Base-by-base conservation (phyloP, 202 grass and related monocot genomes). In the Setaria italica region DNA sequence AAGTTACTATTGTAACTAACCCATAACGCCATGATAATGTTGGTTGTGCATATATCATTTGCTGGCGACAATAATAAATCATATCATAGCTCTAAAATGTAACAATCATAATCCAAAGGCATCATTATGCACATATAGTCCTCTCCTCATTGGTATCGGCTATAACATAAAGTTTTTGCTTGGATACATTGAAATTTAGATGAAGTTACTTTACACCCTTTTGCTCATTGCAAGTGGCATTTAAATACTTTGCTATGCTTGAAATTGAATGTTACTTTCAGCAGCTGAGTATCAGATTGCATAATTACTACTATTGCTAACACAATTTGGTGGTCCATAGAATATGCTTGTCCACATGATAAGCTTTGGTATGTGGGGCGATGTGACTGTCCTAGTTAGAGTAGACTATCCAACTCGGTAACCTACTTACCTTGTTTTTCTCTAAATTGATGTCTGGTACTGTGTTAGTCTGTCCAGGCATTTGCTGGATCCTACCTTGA, bases 141-240 rank as follows among this genome's bases (percentile, higher is more conserved):
- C 30, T 74, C 53, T 72, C 35, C 16, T 49, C 4, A 65, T 57
- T 81, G 6, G 5, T 86, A 65, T 43, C 72, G 42, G 49, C 77
- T 74, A 50, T 70, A 68, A 65, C 78, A 37, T 21, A 60, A 59
- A 35, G 9, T 74, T 29, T 20, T 86, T 89, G 19, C 67, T 89
- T 69, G 37, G 42, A 42, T 85, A 49, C 74, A 47, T 76, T 71
- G 51, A 64, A 63, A 80, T 46, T 46, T 77, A 35, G 47, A 29
- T 5, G 21, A 79, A 49, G 34, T 13, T 42, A 62, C 16, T 70
- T 79, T 19, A 25, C 15, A 62, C 46, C 15, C 7, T 55, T 74
- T 79, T 86, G 12, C 30, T 77, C 0, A 3, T 70, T 88, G 14
- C 47, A 73, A 77, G 29, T 54, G 47, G 1, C 14, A 30, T 45